Percentiles rank a stretch among this genome's conserved stretches.
phyloP scores from a whole-genome alignment of 306 rosid species.

The Sicyos edulis region DNA sequence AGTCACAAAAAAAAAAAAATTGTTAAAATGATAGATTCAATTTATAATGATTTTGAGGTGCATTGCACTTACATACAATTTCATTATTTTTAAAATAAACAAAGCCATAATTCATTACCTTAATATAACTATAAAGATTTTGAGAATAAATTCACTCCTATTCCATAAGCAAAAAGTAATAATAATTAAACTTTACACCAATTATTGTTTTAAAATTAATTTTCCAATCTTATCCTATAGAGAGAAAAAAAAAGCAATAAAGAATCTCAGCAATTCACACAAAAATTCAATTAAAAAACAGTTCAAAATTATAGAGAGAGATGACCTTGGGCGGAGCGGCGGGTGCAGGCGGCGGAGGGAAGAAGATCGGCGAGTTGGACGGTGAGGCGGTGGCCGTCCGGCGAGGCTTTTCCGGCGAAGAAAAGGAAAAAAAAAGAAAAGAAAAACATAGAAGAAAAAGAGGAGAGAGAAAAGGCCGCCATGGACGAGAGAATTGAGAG shows the following conservation, averaged over 20 bases:
- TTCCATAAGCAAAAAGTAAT: too few relatives aligned
- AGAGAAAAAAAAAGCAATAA: background rate
- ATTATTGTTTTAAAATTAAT: too few relatives aligned
- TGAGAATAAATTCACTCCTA: too few relatives aligned
- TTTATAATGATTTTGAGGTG: too few relatives aligned
- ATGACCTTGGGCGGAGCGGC: slow-evolving; percentile 26
- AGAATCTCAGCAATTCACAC: background rate
- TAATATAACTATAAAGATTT: too few relatives aligned
- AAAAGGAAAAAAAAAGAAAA: background rate
- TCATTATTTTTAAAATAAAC: too few relatives aligned
- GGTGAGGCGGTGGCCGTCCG: background rate
- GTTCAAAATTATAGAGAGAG: background rate
- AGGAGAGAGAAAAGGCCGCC: slow-evolving; percentile 1
- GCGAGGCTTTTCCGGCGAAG: slow-evolving; percentile 15
- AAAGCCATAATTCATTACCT: too few relatives aligned
- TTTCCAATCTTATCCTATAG: background rate
- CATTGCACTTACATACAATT: too few relatives aligned
- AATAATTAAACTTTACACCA: too few relatives aligned
- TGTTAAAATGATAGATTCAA: too few relatives aligned
- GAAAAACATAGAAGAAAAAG: too few relatives aligned
- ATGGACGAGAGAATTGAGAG: slow-evolving; percentile 2
- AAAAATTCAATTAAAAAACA: background rate
- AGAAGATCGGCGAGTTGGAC: slow-evolving; percentile 26
- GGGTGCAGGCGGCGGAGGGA: slow-evolving; percentile 26
- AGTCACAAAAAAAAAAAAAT: too few relatives aligned